These are phyloP conservation scores for Albizia julibrissin DNA, from an alignment of 306 rosid genomes.

Conservation along the genomic window DNA sequence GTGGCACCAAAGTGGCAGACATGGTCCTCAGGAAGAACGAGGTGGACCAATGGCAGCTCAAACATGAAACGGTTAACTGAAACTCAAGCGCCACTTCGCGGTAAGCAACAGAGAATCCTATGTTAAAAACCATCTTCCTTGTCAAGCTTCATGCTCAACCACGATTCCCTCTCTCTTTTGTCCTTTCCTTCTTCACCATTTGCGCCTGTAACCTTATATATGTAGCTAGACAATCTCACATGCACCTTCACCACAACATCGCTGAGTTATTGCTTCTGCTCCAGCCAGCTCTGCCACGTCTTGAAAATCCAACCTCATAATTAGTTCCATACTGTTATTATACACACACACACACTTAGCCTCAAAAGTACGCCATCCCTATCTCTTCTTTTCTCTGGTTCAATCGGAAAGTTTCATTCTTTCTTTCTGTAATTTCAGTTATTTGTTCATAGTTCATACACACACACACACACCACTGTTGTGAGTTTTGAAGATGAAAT, in stretches of 20 bases:
- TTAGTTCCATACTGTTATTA: background rate
- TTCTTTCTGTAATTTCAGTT: constrained; percentile 17
- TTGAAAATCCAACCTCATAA: constrained; percentile 16
- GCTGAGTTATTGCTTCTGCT: background rate
- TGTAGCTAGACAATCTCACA: constrained; percentile 15
- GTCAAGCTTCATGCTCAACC: background rate
- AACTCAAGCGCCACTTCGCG: background rate
- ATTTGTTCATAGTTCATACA: background rate
- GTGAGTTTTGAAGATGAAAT: constrained; percentile 28
- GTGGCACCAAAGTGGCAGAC: background rate
- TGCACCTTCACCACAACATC: constrained; percentile 24
- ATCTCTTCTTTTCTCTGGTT: constrained; percentile 18
- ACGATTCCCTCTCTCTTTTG: constrained; percentile 28
- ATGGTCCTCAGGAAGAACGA: constrained; percentile 8
- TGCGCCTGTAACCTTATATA: constrained; percentile 22
- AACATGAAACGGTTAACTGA: constrained; percentile 19
- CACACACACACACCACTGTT: too few species aligned
- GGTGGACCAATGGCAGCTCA: constrained; percentile 32
- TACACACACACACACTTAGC: constrained; percentile 9
- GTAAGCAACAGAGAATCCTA: constrained; percentile 32
- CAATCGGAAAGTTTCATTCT: constrained; percentile 15
- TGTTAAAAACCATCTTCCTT: background rate
- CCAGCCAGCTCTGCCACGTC: constrained; percentile 12
- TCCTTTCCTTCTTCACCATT: constrained; percentile 28
- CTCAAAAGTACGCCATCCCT: constrained; percentile 37